A percentile compares a stretch with the other conserved stretches of the same genome.
Conservation (phyloP, 2,329 filamentous ascomycete genomes). For the Phaeosphaeria sp. region DNA sequence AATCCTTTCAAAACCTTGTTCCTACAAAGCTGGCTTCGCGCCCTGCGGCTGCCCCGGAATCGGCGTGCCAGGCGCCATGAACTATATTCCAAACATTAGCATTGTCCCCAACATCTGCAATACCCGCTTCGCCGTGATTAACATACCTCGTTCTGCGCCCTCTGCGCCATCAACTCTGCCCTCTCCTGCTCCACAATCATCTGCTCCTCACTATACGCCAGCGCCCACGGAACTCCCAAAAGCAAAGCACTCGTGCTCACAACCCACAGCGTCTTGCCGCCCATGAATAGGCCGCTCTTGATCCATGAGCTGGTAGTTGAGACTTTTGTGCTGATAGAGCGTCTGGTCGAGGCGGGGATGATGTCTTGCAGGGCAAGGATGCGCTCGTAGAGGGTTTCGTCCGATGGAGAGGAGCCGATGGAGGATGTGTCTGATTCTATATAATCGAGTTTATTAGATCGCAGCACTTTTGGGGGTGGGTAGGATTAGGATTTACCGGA, state of each 20-base stretch:
- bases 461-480: constrained; percentile 46
- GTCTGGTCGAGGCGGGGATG: constrained; percentile 79
- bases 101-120: neutral
- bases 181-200: constrained; percentile 97
- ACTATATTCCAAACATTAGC: constrained; percentile 22
- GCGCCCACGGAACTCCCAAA: constrained; percentile 88
- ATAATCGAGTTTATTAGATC: constrained; percentile 58
- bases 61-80: constrained; percentile 41
- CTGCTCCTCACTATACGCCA: constrained; percentile 95
- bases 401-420: constrained; percentile 57
- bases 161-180: constrained; percentile 94
- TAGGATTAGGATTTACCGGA: constrained; percentile 74
- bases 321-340: constrained; percentile 53
- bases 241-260: constrained; percentile 88
- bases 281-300: constrained; percentile 69
- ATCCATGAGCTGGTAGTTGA: constrained; percentile 64
- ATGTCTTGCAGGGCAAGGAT: constrained; percentile 77
- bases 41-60: constrained; percentile 29
- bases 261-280: constrained; percentile 89
- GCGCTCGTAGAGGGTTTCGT: constrained; percentile 63
- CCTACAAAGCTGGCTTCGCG: constrained; percentile 46
- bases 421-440: constrained; percentile 80
- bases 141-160: constrained; percentile 73
- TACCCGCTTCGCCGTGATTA: neutral
- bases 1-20: neutral